Evolutionary conservation across 2,329 filamentous ascomycete genomes (phyloP), one percentile per base, ranked within the genome.

Genomic region (Penicillium sumatraense): DNA sequence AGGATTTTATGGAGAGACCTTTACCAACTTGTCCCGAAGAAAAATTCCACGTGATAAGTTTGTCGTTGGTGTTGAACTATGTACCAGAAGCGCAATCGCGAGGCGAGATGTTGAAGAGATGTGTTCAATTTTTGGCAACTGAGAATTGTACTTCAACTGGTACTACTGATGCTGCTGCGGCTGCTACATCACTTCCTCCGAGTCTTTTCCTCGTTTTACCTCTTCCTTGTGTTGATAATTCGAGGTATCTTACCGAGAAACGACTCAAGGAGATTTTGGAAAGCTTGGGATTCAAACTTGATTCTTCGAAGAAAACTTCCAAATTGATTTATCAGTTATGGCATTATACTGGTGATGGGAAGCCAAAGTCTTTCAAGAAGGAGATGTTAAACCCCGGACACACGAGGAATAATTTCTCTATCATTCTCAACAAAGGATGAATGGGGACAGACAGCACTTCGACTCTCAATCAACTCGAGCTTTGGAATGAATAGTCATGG

Each of bases 281-380:
- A 3, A 84, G 83, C 45, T 74, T 99, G 33, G 93, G 93, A 1
- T 98, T 93, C 71, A 73, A 73, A 11, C 75, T 87, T 65, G 71
- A n/a, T n/a, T n/a, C n/a, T n/a, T n/a, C 82, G 9, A 97, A 96
- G 75, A 79, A 86, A 61, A 95, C 90, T 1, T 82, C 88, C 41
- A 96, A 96, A 74, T 79, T 99, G 48, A 86, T 91, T 20, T 98
- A 96, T 73, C 93, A 92, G 60, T 80, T 98, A n/a, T 97, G 93
- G 89, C 84, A 78, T 62, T 82, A 83, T 38, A 68, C 70, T 26
- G 66, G 65, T 5, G 68, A 59, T 59, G 46, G 64, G 61, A 47
- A 69, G 10, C 55, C 60, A 31, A 68, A 64, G 47, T 66, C 68
- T 11, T 90, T 88, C 68, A 80, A 81, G 56, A 98, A 98, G 75